Evolutionary conservation across 306 rosid species (phyloP), one percentile per base, ranked within the genome.

Genomic region (Sindora glabra): DNA sequence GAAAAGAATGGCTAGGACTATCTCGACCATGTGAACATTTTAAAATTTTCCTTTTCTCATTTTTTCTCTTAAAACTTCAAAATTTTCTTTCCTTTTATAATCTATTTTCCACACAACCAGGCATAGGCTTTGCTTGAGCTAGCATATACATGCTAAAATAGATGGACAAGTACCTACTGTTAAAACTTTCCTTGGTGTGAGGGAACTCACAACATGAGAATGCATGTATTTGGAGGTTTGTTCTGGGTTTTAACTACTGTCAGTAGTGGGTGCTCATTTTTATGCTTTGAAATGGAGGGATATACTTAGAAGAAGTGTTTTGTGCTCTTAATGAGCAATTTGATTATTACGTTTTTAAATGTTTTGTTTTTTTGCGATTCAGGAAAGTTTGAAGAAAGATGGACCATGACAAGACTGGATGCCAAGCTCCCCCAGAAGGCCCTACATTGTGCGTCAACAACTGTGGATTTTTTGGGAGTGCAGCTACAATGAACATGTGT

Each of bases 401-500:
- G 97, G 97, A 90, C 69, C 94, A 81, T 49, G 94, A 86, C 60
- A 83, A 86, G 84, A 80, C 95, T 48, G 97, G 90, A 77, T 90
- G 97, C 54, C 90, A 90, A 74, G 88, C 97, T 64, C 78, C 89
- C n/a, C 95, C 90, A 6, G 95, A 90, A 60, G 95, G 94, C 68
- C 95, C 97, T 39, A 51, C 86, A 40, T 66, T 90, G 74, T 90
- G 95, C 71, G 11, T 86, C 74, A 90, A 90, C 81, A 86, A 86
- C 56, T 90, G 95, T 82, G 95, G 97, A 14, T 90, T 90, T 74
- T 86, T 90, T 25, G 97, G 95, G 39, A 86, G 97, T 16, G 83
- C 89, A 13, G 88, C 97, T 56, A 86, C 97, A 13, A 82, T 78
- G 90, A 90, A 90, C 71, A 86, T 90, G 97, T 90, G 97, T 68